Percentiles rank a stretch among this genome's conserved stretches.
These are phyloP conservation scores for Phaeotremella fagi DNA, from an alignment of 768 basidiomycete genomes.

Conservation along the genomic window DNA sequence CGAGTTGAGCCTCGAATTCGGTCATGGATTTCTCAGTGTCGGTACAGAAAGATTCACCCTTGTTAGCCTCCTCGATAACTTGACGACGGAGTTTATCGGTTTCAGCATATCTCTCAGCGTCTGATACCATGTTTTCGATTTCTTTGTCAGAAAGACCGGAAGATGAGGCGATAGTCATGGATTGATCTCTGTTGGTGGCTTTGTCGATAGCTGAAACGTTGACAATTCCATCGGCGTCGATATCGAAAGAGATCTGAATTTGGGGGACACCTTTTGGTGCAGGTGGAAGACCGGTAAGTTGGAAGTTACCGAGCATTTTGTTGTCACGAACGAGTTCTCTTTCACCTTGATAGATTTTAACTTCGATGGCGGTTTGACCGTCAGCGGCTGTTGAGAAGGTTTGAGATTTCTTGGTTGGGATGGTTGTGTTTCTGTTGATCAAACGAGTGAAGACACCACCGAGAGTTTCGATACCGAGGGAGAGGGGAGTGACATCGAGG, in stretches of 20 bases:
- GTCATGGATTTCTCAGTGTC: conserved; percentile 97
- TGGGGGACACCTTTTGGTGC: conserved; percentile 60
- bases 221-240: conserved; percentile 86
- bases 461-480: conserved; percentile 90
- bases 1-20: conserved; percentile 97
- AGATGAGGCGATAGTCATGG: conserved; percentile 79
- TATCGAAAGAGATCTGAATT: conserved; percentile 89
- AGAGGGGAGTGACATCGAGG: conserved; percentile 59
- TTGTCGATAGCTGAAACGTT: conserved; percentile 86
- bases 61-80: conserved; percentile 94
- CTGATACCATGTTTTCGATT: conserved; percentile 92
- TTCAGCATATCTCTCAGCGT: conserved; percentile 91
- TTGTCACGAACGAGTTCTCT: conserved; percentile 97
- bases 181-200: conserved; percentile 53
- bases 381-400: conserved; percentile 98
- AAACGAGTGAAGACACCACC: conserved; percentile 99
- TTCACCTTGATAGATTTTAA: conserved; percentile 99
- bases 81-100: conserved; percentile 78
- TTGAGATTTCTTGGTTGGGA: conserved; percentile 99
- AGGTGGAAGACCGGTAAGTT: conserved; percentile 93
- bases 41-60: conserved; percentile 85
- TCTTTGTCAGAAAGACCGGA: conserved; percentile 95
- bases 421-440: conserved; percentile 96
- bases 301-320: conserved; percentile 98
- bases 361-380: conserved; percentile 98